Evolutionary conservation across 345 rosid genomes (phyloP).

Genomic region (Eucalyptus urophylla): DNA sequence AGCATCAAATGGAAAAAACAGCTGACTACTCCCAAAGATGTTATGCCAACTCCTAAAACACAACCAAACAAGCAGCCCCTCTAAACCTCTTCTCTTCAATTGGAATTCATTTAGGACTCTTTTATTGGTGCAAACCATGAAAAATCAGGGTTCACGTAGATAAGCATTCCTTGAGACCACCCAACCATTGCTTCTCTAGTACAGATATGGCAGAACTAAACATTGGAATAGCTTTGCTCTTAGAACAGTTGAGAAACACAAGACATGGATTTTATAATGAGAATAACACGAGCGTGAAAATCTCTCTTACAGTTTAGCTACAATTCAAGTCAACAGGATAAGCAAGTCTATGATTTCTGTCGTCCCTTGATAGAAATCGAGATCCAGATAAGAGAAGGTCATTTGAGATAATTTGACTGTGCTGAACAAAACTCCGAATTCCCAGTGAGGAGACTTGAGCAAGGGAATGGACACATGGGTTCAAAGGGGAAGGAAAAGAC

Average conservation of each 20-base stretch:
- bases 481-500: not conserved
- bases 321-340: not conserved
- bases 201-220: not conserved
- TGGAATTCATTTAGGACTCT: not conserved
- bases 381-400: not conserved
- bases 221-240: not conserved
- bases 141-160: not conserved
- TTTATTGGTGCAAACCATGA: not conserved
- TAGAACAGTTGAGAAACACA: not conserved
- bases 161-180: constrained; percentile 14
- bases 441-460: not conserved
- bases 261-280: not conserved
- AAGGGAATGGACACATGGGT: constrained; percentile 39
- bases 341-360: not conserved
- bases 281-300: not conserved
- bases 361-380: not conserved
- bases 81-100: not conserved
- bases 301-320: not conserved
- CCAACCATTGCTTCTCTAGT: not conserved
- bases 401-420: not conserved
- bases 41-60: not conserved
- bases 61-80: not conserved
- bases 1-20: not conserved
- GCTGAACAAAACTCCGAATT: not conserved
- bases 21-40: not conserved